Evolutionary conservation across 129 eudicot genomes (phyloP).

Genomic region (carrot (Daucus carota)): DNA sequence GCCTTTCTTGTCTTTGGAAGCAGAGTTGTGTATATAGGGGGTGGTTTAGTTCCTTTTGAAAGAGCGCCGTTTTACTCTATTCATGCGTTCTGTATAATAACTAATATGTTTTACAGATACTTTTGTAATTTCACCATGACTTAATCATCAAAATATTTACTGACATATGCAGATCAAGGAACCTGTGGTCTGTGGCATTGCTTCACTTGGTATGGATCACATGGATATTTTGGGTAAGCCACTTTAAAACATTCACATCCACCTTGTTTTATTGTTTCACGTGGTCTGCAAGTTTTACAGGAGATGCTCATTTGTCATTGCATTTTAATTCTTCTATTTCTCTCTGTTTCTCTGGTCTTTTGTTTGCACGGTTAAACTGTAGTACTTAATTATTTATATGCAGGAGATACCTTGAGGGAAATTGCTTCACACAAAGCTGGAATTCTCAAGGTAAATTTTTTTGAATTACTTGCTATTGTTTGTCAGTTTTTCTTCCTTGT

Average conservation of each 20-base stretch:
- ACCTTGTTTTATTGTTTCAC: neutral
- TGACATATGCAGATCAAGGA: conserved; percentile 55
- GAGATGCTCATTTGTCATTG: neutral
- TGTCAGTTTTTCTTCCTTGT: too few species aligned
- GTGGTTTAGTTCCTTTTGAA: too few species aligned
- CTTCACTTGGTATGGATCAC: conserved; percentile 93
- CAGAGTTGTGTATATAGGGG: neutral
- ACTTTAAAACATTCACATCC: conserved; percentile 9
- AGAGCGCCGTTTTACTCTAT: neutral
- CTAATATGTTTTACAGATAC: neutral
- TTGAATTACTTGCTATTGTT: conserved; percentile 12
- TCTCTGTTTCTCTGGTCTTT: neutral
- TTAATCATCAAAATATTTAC: conserved; percentile 10
- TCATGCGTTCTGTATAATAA: neutral
- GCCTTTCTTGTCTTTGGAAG: neutral
- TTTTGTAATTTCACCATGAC: neutral
- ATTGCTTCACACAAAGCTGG: conserved; percentile 95
- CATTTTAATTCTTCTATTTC: neutral
- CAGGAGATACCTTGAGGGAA: conserved; percentile 67
- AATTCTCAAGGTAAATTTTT: conserved; percentile 64
- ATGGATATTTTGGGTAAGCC: conserved; percentile 66
- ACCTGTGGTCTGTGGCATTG: conserved; percentile 84
- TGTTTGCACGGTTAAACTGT: neutral
- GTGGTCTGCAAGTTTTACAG: too few species aligned
- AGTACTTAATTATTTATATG: conserved; percentile 4